Base-by-base conservation (phyloP, 441 rosid species). In the Omphalea diandra region DNA sequence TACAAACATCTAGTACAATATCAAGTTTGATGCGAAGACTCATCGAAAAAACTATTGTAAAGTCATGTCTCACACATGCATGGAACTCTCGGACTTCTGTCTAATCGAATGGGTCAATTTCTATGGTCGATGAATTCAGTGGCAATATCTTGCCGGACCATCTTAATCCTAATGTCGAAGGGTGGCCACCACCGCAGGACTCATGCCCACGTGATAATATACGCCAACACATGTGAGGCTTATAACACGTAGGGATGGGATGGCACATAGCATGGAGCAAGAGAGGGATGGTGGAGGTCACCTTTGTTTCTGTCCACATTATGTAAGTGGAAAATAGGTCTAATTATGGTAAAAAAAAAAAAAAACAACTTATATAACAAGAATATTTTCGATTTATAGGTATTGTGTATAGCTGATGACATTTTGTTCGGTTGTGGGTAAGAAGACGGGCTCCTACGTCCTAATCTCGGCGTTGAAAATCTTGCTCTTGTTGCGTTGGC, bases 161-260 rank as follows among this genome's bases (percentile, higher is more conserved):
- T 64, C 27, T 31, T 15, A 54, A 15, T 47, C 38, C 68, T 60
- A 11, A 53, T 7, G 8, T 50, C 20, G 27, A 10, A 49, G 35
- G 12, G 63, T 49, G 32, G 63, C 54, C 26, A 8, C 58, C 32
- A 24, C 33, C 55, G 68, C 22, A n/a, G 77, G 75, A 54, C 69
- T 66, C 67, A 46, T 46, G 24, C 62, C 74, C 81, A 77, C 66
- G 77, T 73, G 81, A 65, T 5, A 29, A 15, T 61, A 67, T 31
- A 43, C 32, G 32, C 52, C n/a, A 70, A 61, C 41, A 44, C 70
- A 77, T 53, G 69, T 60, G 74, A 76, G 47, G 55, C 43, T 32
- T 35, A 49, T 57, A 36, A 56, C 66, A 36, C 22, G 15, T 29
- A 54, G 63, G 70, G 20, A 68, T 70, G 73, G 77, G 38, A 17